Conservation (phyloP, 768 basidiomycete genomes). For the Atractiella rhizophila region DNA sequence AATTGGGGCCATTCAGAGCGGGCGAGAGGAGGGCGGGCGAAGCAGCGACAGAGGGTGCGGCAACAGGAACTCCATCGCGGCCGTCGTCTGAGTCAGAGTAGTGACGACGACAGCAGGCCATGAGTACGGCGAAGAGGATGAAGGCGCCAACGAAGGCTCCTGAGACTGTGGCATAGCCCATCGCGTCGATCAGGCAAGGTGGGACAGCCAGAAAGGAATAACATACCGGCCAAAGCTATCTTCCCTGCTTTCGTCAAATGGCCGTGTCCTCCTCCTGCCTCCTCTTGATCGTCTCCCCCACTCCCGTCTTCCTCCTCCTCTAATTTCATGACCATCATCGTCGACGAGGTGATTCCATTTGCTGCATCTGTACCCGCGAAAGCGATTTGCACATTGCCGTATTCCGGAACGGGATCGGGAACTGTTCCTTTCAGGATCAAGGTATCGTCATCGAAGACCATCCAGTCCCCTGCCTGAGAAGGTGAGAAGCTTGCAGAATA, state of each 20-base stretch:
- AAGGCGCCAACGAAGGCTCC: conserved; percentile 20
- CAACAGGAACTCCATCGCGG: conserved; percentile 5
- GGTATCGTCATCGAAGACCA: conserved; percentile 8
- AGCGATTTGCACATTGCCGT: conserved; percentile 8
- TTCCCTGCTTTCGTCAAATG: conserved; percentile 1
- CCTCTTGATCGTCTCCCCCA: neutral
- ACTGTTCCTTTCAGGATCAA: conserved; percentile 12
- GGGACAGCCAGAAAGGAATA: neutral
- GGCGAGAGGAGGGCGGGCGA: no score
- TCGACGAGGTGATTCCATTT: conserved; percentile 2
- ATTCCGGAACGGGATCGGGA: neutral
- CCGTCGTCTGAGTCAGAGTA: conserved; percentile 9
- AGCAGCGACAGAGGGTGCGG: conserved; percentile 1
- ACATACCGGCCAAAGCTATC: conserved; percentile 8
- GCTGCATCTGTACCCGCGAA: conserved; percentile 6
- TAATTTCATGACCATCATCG: conserved; percentile 2
- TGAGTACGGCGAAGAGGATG: conserved; percentile 19
- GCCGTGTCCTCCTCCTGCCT: neutral
- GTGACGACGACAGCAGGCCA: conserved; percentile 19
- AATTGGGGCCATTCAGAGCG: no score
- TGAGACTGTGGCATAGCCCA: neutral
- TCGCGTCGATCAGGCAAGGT: neutral
- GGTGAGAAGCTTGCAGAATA: conserved; percentile 11
- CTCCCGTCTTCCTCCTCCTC: neutral
- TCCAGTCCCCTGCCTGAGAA: conserved; percentile 6